A percentile compares a stretch with the other conserved stretches of the same genome.
phyloP scores from a whole-genome alignment of 2,329 filamentous ascomycete genomes.

The Venturia nashicola region DNA sequence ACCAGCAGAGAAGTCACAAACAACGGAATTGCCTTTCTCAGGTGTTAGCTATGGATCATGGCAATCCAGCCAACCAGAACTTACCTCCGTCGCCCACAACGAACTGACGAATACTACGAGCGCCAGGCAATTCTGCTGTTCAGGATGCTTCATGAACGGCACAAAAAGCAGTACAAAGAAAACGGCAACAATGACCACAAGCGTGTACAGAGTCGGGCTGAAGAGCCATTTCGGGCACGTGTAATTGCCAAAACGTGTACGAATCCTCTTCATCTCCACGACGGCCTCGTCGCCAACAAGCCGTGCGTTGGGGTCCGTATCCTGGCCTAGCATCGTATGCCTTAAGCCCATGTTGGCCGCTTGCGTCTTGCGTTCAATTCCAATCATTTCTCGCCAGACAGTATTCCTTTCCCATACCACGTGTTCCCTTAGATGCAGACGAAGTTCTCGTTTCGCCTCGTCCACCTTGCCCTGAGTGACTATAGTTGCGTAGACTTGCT shows the following conservation, averaged over 20 bases:
- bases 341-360: conserved; percentile 77
- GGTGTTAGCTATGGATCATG: conserved; percentile 13
- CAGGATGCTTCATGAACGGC: conserved; percentile 72
- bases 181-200: conserved; percentile 56
- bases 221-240: conserved; percentile 70
- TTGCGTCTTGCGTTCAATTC: conserved; percentile 88
- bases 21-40: conserved; percentile 70
- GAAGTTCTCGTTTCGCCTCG: conserved; percentile 70
- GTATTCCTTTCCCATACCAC: conserved; percentile 99
- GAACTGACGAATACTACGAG: conserved; percentile 88
- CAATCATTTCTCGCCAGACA: conserved; percentile 98
- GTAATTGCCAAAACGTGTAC: conserved; percentile 69
- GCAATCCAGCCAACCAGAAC: conserved; percentile 6
- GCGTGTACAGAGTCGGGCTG: conserved; percentile 65
- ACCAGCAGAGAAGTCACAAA: conserved; percentile 93
- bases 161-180: conserved; percentile 64
- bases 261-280: conserved; percentile 52
- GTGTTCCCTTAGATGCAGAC: conserved; percentile 85
- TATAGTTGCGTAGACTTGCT: conserved; percentile 66
- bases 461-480: conserved; percentile 70
- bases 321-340: conserved; percentile 66
- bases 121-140: conserved; percentile 93
- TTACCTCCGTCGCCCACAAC: conserved; percentile 89
- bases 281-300: conserved; percentile 77
- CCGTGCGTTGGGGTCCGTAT: conserved; percentile 55